A percentile compares a stretch with the other conserved stretches of the same genome.
These are phyloP conservation scores for Chlamydomonas asymmetrica DNA, from an alignment of 139 green algal genomes.

Conservation along the genomic window DNA sequence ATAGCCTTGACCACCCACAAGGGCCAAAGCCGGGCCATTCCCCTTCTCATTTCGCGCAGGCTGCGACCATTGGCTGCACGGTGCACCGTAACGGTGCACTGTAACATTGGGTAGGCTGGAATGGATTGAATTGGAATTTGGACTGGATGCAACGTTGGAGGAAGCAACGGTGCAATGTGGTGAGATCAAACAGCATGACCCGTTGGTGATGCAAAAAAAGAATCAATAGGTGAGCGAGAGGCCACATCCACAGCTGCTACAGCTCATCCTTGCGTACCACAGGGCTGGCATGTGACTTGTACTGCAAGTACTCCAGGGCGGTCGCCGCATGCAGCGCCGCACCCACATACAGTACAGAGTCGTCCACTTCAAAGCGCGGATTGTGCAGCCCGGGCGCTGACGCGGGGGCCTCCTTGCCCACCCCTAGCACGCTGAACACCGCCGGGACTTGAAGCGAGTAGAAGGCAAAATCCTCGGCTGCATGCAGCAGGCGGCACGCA, in stretches of 20 bases:
- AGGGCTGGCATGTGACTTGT: not conserved
- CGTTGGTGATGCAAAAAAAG: not conserved
- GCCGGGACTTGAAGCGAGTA: slow-evolving; percentile 43
- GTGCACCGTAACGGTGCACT: too few species aligned
- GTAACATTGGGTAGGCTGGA: too few species aligned
- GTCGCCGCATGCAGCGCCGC: slow-evolving; percentile 75
- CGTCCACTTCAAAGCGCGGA: slow-evolving; percentile 45
- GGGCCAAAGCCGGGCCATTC: too few species aligned
- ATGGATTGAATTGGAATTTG: too few species aligned
- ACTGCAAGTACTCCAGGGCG: slow-evolving; percentile 57
- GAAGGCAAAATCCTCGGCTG: slow-evolving; percentile 89
- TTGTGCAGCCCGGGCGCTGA: slow-evolving; percentile 55
- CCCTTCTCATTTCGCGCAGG: too few species aligned
- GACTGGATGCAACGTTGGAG: too few species aligned
- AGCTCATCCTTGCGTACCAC: not conserved
- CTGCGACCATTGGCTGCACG: too few species aligned
- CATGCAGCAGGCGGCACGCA: too few species aligned
- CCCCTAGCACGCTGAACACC: not conserved
- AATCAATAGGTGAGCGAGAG: not conserved
- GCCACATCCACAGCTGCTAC: not conserved
- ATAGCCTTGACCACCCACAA: too few species aligned
- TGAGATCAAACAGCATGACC: not conserved
- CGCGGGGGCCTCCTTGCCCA: not conserved
- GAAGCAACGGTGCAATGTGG: not conserved
- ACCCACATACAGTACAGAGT: slow-evolving; percentile 64